Conservation (phyloP, 768 basidiomycete species). For the Tephrocybe sp. region DNA sequence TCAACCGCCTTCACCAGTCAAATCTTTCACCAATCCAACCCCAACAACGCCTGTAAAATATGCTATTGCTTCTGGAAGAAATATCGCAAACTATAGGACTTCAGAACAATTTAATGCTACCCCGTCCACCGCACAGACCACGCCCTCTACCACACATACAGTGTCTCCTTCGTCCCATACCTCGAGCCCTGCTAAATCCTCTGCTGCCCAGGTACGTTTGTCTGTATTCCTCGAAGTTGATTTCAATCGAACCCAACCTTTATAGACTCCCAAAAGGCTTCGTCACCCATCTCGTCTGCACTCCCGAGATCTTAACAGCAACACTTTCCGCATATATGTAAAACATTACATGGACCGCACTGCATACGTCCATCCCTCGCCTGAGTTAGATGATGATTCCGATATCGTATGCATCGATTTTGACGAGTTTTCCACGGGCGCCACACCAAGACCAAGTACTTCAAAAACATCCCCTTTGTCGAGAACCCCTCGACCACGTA, state of each 20-base stretch:
- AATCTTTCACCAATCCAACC: not conserved
- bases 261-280: constrained; percentile 42
- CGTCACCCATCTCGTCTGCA: constrained; percentile 73
- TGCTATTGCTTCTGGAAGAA: not conserved
- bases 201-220: constrained; percentile 4
- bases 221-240: not conserved
- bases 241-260: not conserved
- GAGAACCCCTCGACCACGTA: constrained; percentile 25
- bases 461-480: not conserved
- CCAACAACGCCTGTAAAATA: constrained; percentile 12
- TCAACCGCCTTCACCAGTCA: constrained; percentile 9
- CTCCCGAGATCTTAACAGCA: constrained; percentile 62
- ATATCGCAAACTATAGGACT: not conserved
- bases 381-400: constrained; percentile 14
- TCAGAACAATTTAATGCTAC: constrained; percentile 2
- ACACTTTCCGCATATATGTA: constrained; percentile 72
- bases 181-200: constrained; percentile 27
- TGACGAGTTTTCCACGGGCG: constrained; percentile 9
- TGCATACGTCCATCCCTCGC: constrained; percentile 15
- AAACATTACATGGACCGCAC: constrained; percentile 78
- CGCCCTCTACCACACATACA: constrained; percentile 15
- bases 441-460: constrained; percentile 23
- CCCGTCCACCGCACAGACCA: constrained; percentile 18
- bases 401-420: constrained; percentile 8
- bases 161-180: constrained; percentile 15